A percentile compares a stretch with the other conserved stretches of the same genome.
Evolutionary conservation across 768 basidiomycete species (phyloP).

Genomic region (Boletus sensibilis): DNA sequence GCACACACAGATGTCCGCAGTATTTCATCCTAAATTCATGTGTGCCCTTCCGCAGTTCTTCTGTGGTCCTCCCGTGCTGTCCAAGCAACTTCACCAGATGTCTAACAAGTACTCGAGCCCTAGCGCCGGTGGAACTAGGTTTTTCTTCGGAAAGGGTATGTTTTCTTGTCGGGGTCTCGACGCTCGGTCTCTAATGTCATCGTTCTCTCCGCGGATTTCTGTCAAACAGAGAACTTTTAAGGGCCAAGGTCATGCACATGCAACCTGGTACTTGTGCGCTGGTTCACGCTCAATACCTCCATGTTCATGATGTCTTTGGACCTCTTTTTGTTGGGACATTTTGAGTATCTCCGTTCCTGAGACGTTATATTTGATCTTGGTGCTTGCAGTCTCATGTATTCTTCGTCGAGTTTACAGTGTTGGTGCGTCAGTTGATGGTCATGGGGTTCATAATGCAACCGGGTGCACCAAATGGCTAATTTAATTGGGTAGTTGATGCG

Average conservation of each 20-base stretch:
- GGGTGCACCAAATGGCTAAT: background rate
- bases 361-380: background rate
- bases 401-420: background rate
- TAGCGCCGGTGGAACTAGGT: conserved; percentile 67
- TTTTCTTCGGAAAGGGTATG: conserved; percentile 89
- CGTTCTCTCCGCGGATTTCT: background rate
- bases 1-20: background rate
- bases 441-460: background rate
- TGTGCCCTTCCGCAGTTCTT: conserved; percentile 52
- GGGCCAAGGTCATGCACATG: background rate
- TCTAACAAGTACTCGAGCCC: conserved; percentile 84
- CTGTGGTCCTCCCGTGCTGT: conserved; percentile 78
- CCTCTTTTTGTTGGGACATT: background rate
- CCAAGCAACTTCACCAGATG: conserved; percentile 70
- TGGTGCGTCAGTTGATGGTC: background rate
- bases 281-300: background rate
- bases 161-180: background rate
- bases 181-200: conserved; percentile 1
- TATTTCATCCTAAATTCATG: background rate
- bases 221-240: conserved; percentile 24
- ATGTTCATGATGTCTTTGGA: background rate
- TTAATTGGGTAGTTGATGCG: background rate
- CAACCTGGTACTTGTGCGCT: background rate
- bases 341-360: background rate
- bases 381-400: background rate